phyloP scores from a whole-genome alignment of 371 early-diverging fungal species.

The Phascolomyces articulosus region DNA sequence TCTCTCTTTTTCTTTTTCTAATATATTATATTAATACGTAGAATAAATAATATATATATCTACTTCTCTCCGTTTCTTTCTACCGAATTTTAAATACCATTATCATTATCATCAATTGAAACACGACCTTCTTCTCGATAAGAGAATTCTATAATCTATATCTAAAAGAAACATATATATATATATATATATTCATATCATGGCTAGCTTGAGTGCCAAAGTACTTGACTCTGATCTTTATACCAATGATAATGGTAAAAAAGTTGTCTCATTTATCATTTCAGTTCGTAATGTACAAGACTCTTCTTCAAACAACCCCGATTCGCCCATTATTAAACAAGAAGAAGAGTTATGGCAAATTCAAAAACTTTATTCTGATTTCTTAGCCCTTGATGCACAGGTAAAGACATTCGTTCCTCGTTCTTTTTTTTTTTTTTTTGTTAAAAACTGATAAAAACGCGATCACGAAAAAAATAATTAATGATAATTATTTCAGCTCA shows the following conservation, averaged over 20 bases:
- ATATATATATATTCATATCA: background rate
- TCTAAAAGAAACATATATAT: too few relatives aligned
- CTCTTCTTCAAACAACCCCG: background rate
- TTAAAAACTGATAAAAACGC: background rate
- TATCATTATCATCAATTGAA: too few relatives aligned
- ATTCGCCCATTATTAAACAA: background rate
- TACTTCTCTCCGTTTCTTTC: too few relatives aligned
- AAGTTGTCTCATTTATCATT: constrained; percentile 57
- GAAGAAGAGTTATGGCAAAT: constrained; percentile 74
- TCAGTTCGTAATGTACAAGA: constrained; percentile 33
- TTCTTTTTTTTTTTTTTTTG: background rate
- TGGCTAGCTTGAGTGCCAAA: constrained; percentile 48
- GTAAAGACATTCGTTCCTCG: constrained; percentile 29
- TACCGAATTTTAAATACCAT: too few relatives aligned
- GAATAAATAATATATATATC: too few relatives aligned
- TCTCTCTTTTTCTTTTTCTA: too few relatives aligned
- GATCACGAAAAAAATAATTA: too few relatives aligned
- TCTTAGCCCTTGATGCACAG: constrained; percentile 71
- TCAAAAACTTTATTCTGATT: constrained; percentile 82
- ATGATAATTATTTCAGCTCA: constrained; percentile 46
- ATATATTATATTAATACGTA: too few relatives aligned
- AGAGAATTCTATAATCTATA: too few relatives aligned
- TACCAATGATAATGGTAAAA: constrained; percentile 72
- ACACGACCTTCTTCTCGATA: too few relatives aligned
- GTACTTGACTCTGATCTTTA: constrained; percentile 68